Base-by-base conservation (phyloP, 2,329 filamentous ascomycete species). In the Fusarium chuoi region DNA sequence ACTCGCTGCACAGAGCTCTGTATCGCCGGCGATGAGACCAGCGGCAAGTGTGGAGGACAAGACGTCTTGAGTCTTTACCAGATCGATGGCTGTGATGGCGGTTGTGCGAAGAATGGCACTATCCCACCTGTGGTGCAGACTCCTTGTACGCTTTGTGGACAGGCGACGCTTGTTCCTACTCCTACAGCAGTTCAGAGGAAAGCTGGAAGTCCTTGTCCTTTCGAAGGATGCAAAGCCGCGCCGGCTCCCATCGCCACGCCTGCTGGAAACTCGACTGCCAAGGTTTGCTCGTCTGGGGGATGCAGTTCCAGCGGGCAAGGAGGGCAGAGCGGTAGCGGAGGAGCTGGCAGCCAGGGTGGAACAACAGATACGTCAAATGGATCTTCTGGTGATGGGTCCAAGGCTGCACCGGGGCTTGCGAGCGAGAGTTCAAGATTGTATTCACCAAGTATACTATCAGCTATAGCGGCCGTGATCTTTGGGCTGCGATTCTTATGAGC, bases 41-140 rank as follows among this genome's bases (percentile, higher is more conserved):
- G 61, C 12, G 79, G 80, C 0, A 60, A 49, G 8, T 81, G 79
- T 41, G 80, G 80, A n/a, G 80, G 78, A 6, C 44, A 62, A 5
- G 68, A 46, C 3, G 63, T 58, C 6, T 33, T 74, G 28, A 72
- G 68, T n/a, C 22, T 75, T n/a, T 71, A 71, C 20, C 57, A 71
- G n/a, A 48, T 75, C 7, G 58, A 61, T 7, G 56, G 57, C 5
- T 36, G 59, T 30, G 42, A 61, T 26, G 57, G 49, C 1, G 45
- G 60, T 4, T 60, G 45, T 26, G 39, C 26, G 2, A 49, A 26
- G 30, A 62, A 68, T 11, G 36, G 48, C 11, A 62, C 66, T n/a
- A 26, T 52, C 11, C 62, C 67, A 28, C 66, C 67, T 9, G 42
- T 65, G 35, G 46, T 70, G 17, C 67, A 33, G 22, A n/a, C 52